phyloP scores from a whole-genome alignment of 257 asterid species.

The Cruciata laevipes region DNA sequence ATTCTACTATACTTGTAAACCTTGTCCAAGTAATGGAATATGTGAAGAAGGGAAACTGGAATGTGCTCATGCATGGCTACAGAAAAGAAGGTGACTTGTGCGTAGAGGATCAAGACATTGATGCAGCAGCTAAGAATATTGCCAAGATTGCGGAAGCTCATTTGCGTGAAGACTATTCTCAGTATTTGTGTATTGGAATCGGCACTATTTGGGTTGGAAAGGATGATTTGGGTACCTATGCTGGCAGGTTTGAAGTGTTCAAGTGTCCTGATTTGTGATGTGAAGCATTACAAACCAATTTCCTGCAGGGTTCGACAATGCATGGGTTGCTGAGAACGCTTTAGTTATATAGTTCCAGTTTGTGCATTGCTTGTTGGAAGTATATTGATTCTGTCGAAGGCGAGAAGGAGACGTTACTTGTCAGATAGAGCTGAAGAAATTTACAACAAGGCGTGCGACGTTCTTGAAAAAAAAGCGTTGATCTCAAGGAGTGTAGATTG shows the following conservation, averaged over 20 bases:
- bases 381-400: slow-evolving; percentile 39
- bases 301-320: slow-evolving; percentile 49
- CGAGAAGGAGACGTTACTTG: slow-evolving; percentile 38
- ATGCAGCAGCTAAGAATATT: slow-evolving; percentile 48
- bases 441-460: slow-evolving; percentile 81
- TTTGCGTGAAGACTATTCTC: slow-evolving; percentile 60
- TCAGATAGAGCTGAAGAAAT: slow-evolving; percentile 69
- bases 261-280: slow-evolving; percentile 76
- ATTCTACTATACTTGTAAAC: slow-evolving; percentile 56
- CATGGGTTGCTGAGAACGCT: slow-evolving; percentile 61
- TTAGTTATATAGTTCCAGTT: slow-evolving; percentile 50
- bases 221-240: slow-evolving; percentile 44
- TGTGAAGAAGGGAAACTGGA: slow-evolving; percentile 71
- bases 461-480: too few species aligned
- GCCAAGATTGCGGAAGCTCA: slow-evolving; percentile 57
- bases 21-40: slow-evolving; percentile 73
- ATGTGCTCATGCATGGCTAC: slow-evolving; percentile 61
- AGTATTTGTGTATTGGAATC: slow-evolving; percentile 55
- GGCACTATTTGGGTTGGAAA: slow-evolving; percentile 64
- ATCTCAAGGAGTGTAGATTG: too few species aligned
- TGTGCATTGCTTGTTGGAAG: slow-evolving; percentile 69
- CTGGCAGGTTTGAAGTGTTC: slow-evolving; percentile 55
- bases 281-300: slow-evolving; percentile 51
- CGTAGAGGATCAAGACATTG: slow-evolving; percentile 63
- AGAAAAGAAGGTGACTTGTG: slow-evolving; percentile 56